Evolutionary conservation across 1,139 yeast genomes (phyloP).

Genomic region (Geotrichum histeridarum): DNA sequence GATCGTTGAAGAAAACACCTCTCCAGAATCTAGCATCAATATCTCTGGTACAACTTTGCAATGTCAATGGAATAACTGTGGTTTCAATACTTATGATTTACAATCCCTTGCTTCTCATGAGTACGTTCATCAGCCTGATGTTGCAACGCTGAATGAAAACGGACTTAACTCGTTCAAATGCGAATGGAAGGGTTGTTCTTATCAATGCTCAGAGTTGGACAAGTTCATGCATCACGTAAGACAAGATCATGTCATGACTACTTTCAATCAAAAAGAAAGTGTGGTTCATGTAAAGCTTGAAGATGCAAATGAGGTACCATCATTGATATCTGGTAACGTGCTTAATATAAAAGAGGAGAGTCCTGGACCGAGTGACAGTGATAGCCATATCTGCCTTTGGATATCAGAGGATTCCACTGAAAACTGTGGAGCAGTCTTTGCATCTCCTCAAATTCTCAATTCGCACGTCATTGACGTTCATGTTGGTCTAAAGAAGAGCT

Average conservation of each 20-base stretch:
- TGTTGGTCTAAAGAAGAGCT: slow-evolving; percentile 65
- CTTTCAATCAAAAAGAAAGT: not conserved
- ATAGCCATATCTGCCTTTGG: slow-evolving; percentile 46
- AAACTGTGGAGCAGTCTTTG: slow-evolving; percentile 50
- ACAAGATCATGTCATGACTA: slow-evolving; percentile 42
- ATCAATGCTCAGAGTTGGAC: slow-evolving; percentile 48
- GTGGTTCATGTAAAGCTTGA: not conserved
- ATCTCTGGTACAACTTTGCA: not conserved
- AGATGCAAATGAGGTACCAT: too few species aligned
- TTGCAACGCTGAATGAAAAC: not conserved
- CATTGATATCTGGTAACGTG: too few species aligned
- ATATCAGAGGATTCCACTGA: slow-evolving; percentile 34
- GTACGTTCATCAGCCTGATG: not conserved
- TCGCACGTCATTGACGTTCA: slow-evolving; percentile 64
- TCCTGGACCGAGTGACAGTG: too few species aligned
- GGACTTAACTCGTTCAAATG: slow-evolving; percentile 42
- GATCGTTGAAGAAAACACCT: not conserved
- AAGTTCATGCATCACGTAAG: slow-evolving; percentile 57
- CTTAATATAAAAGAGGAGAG: too few species aligned
- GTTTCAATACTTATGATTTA: not conserved
- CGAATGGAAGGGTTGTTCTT: slow-evolving; percentile 70
- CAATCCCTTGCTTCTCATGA: not conserved
- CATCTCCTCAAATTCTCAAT: slow-evolving; percentile 56
- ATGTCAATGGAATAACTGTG: not conserved
- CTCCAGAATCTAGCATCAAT: not conserved